Evolutionary conservation across 768 basidiomycete species (phyloP), one percentile per base, ranked within the genome.

Genomic region (Leccinum sublutescens): DNA sequence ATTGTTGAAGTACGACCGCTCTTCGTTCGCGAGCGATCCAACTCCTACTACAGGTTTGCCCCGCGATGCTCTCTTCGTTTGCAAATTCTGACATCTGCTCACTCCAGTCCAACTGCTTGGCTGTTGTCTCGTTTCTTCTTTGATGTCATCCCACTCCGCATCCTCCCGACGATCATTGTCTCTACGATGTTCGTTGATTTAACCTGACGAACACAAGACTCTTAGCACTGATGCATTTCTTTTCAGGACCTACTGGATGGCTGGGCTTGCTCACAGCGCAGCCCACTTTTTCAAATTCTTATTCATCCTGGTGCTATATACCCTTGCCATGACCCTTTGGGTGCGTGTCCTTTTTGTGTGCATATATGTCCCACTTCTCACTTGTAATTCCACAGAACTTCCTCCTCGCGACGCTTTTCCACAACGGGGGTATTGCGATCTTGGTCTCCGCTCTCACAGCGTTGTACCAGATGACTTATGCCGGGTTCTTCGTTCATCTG

Each of bases 401-500:
- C 80, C 78, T 97, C 50, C 83, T 97, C 17, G 95, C 90, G 5
- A 85, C 87, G 4, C 64, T 90, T 17, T 91, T 97, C 81, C 77
- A 80, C 54, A 93, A 96, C 62, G 90, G 90, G 29, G 95, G 95
- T 19, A 85, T 96, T 47, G 95, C 95, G 1, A 94, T 97, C 69
- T 82, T 98, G 3, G 71, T 96, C 38, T 93, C 91, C 0, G 91
- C 90, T 9, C 79, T 91, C 21, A 77, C 83, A 1, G 87, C 85
- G 3, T 76, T 91, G 11, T 90, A 88, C 72, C 88, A 92, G 68
- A 91, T 91, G 89, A 93, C 91, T 0, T 93, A 81, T 63, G 92
- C 93, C 1, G 93, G 93, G 14, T 98, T 96, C 79, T 97, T 97
- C 71, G 92, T 96, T 54, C 91, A 96, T 70, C 80, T 96, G 57